phyloP scores from a whole-genome alignment of 208 protist genomes.

The Tetramitus jugosus region DNA sequence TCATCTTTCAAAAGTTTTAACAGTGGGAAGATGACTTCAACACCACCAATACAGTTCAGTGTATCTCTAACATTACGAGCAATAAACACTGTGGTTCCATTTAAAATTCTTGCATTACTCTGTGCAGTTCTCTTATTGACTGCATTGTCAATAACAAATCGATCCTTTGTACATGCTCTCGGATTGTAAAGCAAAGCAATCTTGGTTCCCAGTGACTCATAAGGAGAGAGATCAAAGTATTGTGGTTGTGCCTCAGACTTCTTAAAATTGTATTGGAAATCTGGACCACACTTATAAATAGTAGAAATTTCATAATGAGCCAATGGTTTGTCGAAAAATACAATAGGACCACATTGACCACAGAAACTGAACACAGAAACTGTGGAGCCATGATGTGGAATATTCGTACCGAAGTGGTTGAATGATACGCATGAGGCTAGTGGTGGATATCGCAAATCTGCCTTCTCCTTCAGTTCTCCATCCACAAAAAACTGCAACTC shows the following conservation, averaged over 20 bases:
- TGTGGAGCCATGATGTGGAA: not conserved
- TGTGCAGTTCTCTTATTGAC: not conserved
- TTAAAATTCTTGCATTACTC: not conserved
- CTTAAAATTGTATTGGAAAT: constrained; percentile 22
- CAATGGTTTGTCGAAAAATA: constrained; percentile 11
- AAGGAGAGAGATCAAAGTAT: constrained; percentile 3
- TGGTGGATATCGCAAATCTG: constrained; percentile 5
- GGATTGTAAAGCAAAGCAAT: not conserved
- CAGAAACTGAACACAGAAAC: not conserved
- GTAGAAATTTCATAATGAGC: not conserved
- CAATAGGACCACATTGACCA: not conserved
- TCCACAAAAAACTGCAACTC: not conserved
- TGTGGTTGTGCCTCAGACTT: not conserved
- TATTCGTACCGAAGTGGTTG: constrained; percentile 6
- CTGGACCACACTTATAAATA: not conserved
- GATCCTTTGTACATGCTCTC: not conserved
- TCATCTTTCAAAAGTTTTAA: constrained; percentile 18
- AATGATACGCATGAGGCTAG: not conserved
- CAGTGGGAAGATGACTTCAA: constrained; percentile 9
- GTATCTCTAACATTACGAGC: not conserved
- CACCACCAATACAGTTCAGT: constrained; percentile 16
- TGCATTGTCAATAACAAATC: not conserved
- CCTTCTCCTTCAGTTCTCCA: constrained; percentile 3
- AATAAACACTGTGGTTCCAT: not conserved
- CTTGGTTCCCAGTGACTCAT: not conserved